Evolutionary conservation across 1,284 basidiomycete genomes (phyloP).

Genomic region (Ceratorhiza oryzae-sativae): DNA sequence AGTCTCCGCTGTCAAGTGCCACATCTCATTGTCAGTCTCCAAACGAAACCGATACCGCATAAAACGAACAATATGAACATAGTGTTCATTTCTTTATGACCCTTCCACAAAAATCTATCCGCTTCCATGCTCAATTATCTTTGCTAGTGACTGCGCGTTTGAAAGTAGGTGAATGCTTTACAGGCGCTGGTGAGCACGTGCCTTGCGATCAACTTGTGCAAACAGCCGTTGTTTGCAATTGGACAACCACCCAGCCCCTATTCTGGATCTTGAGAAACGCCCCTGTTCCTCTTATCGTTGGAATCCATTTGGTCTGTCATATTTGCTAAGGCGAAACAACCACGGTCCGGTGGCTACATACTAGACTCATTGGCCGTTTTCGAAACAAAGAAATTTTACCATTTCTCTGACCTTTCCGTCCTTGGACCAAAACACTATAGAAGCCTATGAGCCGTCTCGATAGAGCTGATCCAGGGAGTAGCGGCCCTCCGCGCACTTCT

Average conservation of each 20-base stretch:
- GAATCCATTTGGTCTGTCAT: too few species aligned
- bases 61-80: constrained; percentile 24
- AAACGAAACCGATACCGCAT: too few species aligned
- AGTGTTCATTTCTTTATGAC: neutral
- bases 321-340: too few species aligned
- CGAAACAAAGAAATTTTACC: neutral
- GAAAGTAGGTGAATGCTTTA: neutral
- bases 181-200: constrained; percentile 14
- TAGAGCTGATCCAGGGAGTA: constrained; percentile 28
- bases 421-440: neutral
- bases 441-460: constrained; percentile 21
- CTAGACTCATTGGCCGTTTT: too few species aligned
- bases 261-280: neutral
- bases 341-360: too few species aligned
- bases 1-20: constrained; percentile 15
- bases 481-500: constrained; percentile 22
- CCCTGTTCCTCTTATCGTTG: neutral
- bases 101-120: neutral
- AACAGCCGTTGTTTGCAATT: neutral
- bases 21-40: neutral
- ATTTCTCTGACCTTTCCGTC: neutral
- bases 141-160: neutral
- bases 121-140: neutral
- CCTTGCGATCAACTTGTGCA: neutral
- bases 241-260: neutral